Evolutionary conservation across 805 yeast genomes (phyloP), one percentile per base, ranked within the genome.

Genomic region (Peterozyma toletana): DNA sequence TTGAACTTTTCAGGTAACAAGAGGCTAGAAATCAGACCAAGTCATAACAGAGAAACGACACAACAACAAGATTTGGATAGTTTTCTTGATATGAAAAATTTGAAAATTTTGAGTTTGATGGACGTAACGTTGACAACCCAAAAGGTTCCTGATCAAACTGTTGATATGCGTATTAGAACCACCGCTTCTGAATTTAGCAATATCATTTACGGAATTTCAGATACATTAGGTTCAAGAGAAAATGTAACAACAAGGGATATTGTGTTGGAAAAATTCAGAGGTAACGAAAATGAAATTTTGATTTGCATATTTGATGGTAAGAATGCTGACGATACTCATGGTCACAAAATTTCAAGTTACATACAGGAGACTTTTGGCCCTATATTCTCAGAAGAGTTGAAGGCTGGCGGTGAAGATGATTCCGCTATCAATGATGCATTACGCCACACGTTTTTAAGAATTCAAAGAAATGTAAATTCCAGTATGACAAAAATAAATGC

Each of bases 81-180:
- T 48, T 73, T 77, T 42, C 55, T 72, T 35, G 76, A 71, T 1
- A 66, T 93, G 56, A 80, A 83, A 41, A 71, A 85, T 35, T 63
- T 93, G 48, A 76, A 74, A 49, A 77, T 86, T 10, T 67, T 93
- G 41, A 97, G 98, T 0, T 70, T 93, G 49, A 88, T 93, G 83
- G 99, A 93, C 68, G 95, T 93, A 18, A 93, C 99, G 1, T 73
- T 91, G 48, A 88, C 96, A 1, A 84, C 95, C 0, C 82, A 89
- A 13, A 73, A 83, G 11, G 85, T 90, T 7, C 98, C 97, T 9
- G 98, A 91, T 62, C 96, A 90, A 61, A 71, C 77, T 10, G 78
- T 78, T 11, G 82, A 85, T 53, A 76, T 86, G 51, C 83, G 99
- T 66, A 83, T 93, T 15, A 78, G 99, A 53, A 87, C 97, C 0